phyloP scores from a whole-genome alignment of 805 yeast genomes.

The Candida mattraensis region DNA sequence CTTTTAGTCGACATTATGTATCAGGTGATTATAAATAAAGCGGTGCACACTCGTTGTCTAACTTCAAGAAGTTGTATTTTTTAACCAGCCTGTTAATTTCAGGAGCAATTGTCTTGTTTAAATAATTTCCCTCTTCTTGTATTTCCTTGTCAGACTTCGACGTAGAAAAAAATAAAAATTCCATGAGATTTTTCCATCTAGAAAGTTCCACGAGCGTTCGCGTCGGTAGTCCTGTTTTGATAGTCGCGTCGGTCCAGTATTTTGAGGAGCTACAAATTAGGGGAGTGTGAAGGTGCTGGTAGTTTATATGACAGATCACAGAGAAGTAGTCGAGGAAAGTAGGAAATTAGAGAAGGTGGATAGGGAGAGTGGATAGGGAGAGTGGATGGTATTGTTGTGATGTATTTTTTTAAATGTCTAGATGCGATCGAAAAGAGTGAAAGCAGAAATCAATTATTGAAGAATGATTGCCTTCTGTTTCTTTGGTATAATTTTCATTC shows the following conservation, averaged over 20 bases:
- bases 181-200: constrained; percentile 14
- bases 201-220: constrained; percentile 19
- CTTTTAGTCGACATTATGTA: constrained; percentile 37
- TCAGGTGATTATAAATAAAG: too few species aligned
- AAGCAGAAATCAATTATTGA: too few species aligned
- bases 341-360: constrained; percentile 3
- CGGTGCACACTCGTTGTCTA: not conserved
- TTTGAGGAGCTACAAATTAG: too few species aligned
- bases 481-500: too few species aligned
- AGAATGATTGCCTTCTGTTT: too few species aligned
- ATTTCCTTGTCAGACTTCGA: constrained; percentile 6
- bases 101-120: constrained; percentile 6
- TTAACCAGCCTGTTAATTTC: not conserved
- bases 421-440: too few species aligned
- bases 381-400: too few species aligned
- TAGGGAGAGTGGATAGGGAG: not conserved
- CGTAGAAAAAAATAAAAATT: constrained; percentile 12
- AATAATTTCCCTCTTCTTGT: constrained; percentile 5
- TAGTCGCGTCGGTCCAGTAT: too few species aligned
- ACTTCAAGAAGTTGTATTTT: not conserved
- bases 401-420: too few species aligned
- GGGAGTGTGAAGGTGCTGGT: too few species aligned
- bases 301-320: too few species aligned
- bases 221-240: too few species aligned
- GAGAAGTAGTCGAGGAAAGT: constrained; percentile 10